Evolutionary conservation across 179 eudicot genomes (phyloP).

Genomic region (Amaranthus tricolor): DNA sequence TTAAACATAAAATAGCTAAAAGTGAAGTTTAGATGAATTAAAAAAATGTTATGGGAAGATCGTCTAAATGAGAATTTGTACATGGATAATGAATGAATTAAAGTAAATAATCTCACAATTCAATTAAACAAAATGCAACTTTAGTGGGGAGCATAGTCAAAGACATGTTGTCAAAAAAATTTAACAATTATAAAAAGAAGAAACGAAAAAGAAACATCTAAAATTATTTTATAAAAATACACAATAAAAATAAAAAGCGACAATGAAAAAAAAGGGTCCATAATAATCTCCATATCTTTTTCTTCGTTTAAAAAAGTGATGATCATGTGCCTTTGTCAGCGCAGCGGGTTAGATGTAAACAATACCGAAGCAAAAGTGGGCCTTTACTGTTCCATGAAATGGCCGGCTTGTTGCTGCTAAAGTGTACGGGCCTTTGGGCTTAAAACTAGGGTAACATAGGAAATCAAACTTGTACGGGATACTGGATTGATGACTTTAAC

Average conservation of each 20-base stretch:
- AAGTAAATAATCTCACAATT: not conserved
- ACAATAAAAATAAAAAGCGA: too few species aligned
- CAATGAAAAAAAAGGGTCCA: not conserved
- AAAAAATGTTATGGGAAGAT: too few species aligned
- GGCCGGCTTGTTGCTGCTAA: not conserved
- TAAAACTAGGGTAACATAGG: not conserved
- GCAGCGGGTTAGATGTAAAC: not conserved
- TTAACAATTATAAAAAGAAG: not conserved
- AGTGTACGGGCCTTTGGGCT: constrained; percentile 7
- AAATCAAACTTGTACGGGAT: not conserved
- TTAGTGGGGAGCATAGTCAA: not conserved
- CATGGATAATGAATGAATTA: not conserved
- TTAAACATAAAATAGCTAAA: too few species aligned
- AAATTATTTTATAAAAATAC: not conserved
- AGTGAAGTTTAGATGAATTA: too few species aligned
- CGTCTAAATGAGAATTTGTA: too few species aligned
- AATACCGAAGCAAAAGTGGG: not conserved
- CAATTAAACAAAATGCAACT: not conserved
- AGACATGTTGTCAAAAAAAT: not conserved
- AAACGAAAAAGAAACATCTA: not conserved
- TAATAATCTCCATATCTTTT: not conserved
- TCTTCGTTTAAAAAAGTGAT: constrained; percentile 9
- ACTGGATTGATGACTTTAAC: not conserved
- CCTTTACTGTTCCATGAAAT: not conserved
- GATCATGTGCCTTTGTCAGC: constrained; percentile 26